Evolutionary conservation across 805 yeast species (phyloP).

Genomic region (Sungouiella thailandica): DNA sequence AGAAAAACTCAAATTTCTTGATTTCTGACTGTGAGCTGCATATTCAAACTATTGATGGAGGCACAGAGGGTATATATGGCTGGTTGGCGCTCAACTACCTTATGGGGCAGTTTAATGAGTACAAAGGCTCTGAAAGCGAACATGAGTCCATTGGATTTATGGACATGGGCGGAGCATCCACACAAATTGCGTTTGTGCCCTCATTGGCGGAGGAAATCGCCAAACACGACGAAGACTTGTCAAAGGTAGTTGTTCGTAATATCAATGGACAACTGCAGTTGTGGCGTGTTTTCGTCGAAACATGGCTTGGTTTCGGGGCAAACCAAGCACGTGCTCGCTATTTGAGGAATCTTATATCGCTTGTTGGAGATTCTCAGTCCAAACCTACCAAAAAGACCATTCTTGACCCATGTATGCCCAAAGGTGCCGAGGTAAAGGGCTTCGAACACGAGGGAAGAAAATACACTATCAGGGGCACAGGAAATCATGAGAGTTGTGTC

Average conservation of each 20-base stretch:
- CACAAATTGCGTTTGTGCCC: constrained; percentile 93
- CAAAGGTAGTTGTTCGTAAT: constrained; percentile 58
- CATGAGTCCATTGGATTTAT: constrained; percentile 82
- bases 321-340: constrained; percentile 84
- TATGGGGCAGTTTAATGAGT: constrained; percentile 56
- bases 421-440: constrained; percentile 43
- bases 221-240: constrained; percentile 69
- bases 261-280: constrained; percentile 64
- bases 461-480: constrained; percentile 65
- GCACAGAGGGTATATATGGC: constrained; percentile 90
- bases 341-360: constrained; percentile 47
- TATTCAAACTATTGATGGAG: constrained; percentile 87
- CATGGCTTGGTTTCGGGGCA: constrained; percentile 98
- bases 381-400: constrained; percentile 4
- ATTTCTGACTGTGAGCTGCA: constrained; percentile 61
- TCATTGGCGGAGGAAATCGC: constrained; percentile 51
- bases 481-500: constrained; percentile 72
- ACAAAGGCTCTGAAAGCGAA: constrained; percentile 24
- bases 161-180: constrained; percentile 99
- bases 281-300: constrained; percentile 88
- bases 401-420: constrained; percentile 79
- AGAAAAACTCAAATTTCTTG: constrained; percentile 50
- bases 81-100: constrained; percentile 91
- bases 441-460: constrained; percentile 43
- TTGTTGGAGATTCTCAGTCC: constrained; percentile 13